Conservation (phyloP, 768 basidiomycete species). For the Tylopilus sp. region DNA sequence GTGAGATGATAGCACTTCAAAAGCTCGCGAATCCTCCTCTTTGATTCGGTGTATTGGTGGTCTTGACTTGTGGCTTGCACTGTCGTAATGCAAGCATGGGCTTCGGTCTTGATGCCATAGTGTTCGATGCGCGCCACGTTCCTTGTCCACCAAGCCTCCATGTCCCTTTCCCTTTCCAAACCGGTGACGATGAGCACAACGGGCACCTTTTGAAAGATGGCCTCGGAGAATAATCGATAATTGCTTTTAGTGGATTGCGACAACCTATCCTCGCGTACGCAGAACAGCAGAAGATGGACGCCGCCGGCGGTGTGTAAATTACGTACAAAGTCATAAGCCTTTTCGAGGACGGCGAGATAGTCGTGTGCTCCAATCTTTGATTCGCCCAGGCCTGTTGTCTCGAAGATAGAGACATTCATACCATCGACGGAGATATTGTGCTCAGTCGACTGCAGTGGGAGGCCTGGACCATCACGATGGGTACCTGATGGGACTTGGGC, state of each 20-base stretch:
- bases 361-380: background rate
- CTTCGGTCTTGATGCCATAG: background rate
- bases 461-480: no score
- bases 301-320: background rate
- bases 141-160: background rate
- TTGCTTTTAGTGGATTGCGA: background rate
- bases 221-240: background rate
- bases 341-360: background rate
- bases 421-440: background rate
- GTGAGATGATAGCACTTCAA: background rate
- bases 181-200: background rate
- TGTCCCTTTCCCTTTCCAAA: background rate
- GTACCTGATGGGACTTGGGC: background rate
- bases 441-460: background rate
- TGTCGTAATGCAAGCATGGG: background rate
- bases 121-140: background rate
- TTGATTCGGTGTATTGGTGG: background rate
- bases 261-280: background rate
- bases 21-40: background rate
- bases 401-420: background rate
- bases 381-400: background rate
- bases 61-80: background rate
- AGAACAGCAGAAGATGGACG: background rate
- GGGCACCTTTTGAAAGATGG: background rate
- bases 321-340: background rate